Evolutionary conservation across 1,139 yeast species (phyloP).

Genomic region (Saccharomyces hybrid): DNA sequence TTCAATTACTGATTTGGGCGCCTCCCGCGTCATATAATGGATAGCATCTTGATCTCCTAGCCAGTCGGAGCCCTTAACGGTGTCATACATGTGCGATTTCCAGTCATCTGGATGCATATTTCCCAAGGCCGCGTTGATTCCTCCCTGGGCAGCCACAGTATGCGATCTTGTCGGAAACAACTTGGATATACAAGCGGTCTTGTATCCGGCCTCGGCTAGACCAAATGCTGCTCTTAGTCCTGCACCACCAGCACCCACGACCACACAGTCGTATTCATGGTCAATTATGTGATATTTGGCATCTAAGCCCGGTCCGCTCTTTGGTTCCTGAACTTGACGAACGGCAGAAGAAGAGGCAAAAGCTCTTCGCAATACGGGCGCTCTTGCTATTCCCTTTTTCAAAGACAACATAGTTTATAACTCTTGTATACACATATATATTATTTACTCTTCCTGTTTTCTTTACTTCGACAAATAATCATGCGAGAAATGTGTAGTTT

Average conservation of each 20-base stretch:
- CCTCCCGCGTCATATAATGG: slow-evolving; percentile 98
- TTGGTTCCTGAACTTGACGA: not conserved
- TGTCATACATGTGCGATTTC: slow-evolving; percentile 99
- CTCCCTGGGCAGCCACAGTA: slow-evolving; percentile 99
- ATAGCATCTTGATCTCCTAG: slow-evolving; percentile 98
- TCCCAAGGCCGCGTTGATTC: slow-evolving; percentile 93
- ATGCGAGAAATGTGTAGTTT: not conserved
- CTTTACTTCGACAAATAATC: not conserved
- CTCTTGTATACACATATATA: not conserved
- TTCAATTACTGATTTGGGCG: slow-evolving; percentile 91
- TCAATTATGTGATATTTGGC: slow-evolving; percentile 80
- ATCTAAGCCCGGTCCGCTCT: not conserved
- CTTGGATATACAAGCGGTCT: slow-evolving; percentile 95
- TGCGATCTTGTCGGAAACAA: slow-evolving; percentile 97
- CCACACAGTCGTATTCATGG: slow-evolving; percentile 96
- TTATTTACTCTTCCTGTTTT: not conserved
- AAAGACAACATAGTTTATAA: not conserved
- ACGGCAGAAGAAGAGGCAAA: not conserved
- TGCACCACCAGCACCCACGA: slow-evolving; percentile 99
- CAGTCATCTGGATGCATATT: slow-evolving; percentile 98
- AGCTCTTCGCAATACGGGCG: not conserved
- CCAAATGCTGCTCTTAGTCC: slow-evolving; percentile 98
- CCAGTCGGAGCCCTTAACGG: slow-evolving; percentile 99
- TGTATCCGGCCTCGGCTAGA: slow-evolving; percentile 91
- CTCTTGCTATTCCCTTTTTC: not conserved